Evolutionary conservation across 345 rosid genomes (phyloP).

Genomic region (Mallotus nudiflorus): DNA sequence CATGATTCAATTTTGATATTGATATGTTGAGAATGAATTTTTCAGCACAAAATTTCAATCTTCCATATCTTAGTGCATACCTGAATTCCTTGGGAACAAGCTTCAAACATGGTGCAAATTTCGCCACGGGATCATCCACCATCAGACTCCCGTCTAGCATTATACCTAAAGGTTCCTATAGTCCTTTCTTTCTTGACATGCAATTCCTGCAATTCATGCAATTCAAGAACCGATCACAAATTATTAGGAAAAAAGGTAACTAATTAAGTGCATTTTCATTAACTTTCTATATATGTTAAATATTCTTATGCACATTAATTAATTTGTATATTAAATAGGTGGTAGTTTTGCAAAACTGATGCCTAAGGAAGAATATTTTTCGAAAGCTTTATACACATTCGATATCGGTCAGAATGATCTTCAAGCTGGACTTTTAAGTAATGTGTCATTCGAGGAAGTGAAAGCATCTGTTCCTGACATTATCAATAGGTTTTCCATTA

Average conservation of each 20-base stretch:
- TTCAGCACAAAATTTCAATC: slow-evolving; percentile 29
- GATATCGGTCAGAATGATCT: slow-evolving; percentile 72
- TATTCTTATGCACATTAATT: background rate
- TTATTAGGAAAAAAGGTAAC: slow-evolving; percentile 41
- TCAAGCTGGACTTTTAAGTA: slow-evolving; percentile 30
- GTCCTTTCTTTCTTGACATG: slow-evolving; percentile 45
- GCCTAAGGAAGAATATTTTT: slow-evolving; percentile 41
- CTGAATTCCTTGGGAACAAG: slow-evolving; percentile 31
- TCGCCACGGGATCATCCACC: slow-evolving; percentile 31
- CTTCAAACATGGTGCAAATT: slow-evolving; percentile 39
- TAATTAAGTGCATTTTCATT: background rate
- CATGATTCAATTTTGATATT: background rate
- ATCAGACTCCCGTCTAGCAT: slow-evolving; percentile 18
- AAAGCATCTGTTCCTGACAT: slow-evolving; percentile 43
- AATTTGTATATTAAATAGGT: slow-evolving; percentile 20
- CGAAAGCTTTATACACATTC: slow-evolving; percentile 49
- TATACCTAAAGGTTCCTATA: slow-evolving; percentile 28
- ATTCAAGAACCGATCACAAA: slow-evolving; percentile 39
- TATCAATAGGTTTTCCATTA: slow-evolving; percentile 33
- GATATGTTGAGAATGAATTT: background rate
- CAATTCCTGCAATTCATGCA: slow-evolving; percentile 47
- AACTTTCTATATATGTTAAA: too few relatives aligned
- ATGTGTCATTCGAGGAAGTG: slow-evolving; percentile 37
- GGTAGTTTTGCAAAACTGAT: slow-evolving; percentile 30
- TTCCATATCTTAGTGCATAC: slow-evolving; percentile 35